These are phyloP conservation scores for Melanogaster broomeanus DNA, from an alignment of 768 basidiomycete genomes.

Conservation along the genomic window DNA sequence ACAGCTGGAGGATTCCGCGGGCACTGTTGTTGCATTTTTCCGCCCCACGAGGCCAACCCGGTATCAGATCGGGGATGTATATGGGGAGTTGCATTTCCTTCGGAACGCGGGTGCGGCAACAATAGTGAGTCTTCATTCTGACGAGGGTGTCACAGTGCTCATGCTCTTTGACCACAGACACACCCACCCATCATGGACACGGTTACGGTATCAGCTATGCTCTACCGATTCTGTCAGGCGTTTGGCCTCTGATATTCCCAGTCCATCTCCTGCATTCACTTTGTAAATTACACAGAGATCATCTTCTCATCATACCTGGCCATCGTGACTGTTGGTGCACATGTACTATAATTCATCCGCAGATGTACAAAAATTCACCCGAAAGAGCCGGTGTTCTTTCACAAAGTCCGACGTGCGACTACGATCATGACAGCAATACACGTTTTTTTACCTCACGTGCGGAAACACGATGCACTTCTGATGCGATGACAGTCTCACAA, in stretches of 20 bases:
- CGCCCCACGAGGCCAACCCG: slow-evolving; percentile 75
- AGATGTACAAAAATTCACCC: slow-evolving; percentile 26
- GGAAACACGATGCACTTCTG: slow-evolving; percentile 30
- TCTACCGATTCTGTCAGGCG: slow-evolving; percentile 73
- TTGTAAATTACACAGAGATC: slow-evolving; percentile 32
- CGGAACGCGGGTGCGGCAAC: slow-evolving; percentile 79
- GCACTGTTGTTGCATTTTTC: slow-evolving; percentile 76
- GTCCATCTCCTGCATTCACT: slow-evolving; percentile 24
- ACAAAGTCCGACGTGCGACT: slow-evolving; percentile 18
- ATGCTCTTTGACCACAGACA: slow-evolving; percentile 49
- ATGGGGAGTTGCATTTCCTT: slow-evolving; percentile 83
- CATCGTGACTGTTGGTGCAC: slow-evolving; percentile 26
- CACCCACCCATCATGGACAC: slow-evolving; percentile 91
- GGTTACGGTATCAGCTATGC: slow-evolving; percentile 82
- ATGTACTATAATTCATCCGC: slow-evolving; percentile 33
- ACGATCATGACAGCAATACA: slow-evolving; percentile 26
- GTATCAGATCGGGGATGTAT: slow-evolving; percentile 85
- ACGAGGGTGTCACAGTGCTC: slow-evolving; percentile 20
- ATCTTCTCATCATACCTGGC: slow-evolving; percentile 31
- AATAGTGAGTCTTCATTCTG: slow-evolving; percentile 52
- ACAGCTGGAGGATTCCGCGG: slow-evolving; percentile 73
- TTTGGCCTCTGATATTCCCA: slow-evolving; percentile 43
- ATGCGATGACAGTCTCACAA: slow-evolving; percentile 14
- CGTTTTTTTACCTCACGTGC: slow-evolving; percentile 33
- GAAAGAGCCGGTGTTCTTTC: slow-evolving; percentile 20